Evolutionary conservation across 257 asterid species (phyloP).

Genomic region (Gentiana dahurica): DNA sequence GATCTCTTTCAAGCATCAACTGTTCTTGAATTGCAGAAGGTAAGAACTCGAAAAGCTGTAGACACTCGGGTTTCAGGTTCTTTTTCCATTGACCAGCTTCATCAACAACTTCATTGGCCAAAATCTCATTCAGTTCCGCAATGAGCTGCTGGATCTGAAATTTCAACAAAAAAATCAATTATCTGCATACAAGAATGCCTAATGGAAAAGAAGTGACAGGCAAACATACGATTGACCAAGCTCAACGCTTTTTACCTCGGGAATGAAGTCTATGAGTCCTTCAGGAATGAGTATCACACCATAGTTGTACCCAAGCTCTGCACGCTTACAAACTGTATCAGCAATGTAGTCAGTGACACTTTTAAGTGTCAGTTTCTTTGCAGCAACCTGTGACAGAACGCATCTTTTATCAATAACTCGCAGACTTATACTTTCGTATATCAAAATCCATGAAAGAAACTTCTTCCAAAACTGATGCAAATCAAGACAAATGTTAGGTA

Average conservation of each 20-base stretch:
- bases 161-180: slow-evolving; percentile 4
- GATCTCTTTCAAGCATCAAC: slow-evolving; percentile 96
- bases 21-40: slow-evolving; percentile 93
- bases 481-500: neutral
- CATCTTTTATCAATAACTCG: neutral
- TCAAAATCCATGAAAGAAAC: neutral
- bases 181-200: neutral
- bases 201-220: neutral
- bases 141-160: slow-evolving; percentile 90
- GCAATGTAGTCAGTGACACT: slow-evolving; percentile 76
- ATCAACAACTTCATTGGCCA: slow-evolving; percentile 90
- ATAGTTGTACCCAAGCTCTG: slow-evolving; percentile 78
- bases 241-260: slow-evolving; percentile 52
- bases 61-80: slow-evolving; percentile 63
- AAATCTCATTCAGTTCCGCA: slow-evolving; percentile 84
- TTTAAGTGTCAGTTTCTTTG: slow-evolving; percentile 77
- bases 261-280: slow-evolving; percentile 98
- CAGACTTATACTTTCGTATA: neutral
- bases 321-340: slow-evolving; percentile 81
- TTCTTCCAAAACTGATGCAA: neutral
- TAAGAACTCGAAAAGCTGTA: slow-evolving; percentile 68
- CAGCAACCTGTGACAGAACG: slow-evolving; percentile 57
- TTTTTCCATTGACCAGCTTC: slow-evolving; percentile 91
- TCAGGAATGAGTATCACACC: slow-evolving; percentile 99
- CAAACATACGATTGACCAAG: neutral